Base-by-base conservation (phyloP, 768 basidiomycete species). In the Candolleomyces eurysporus region DNA sequence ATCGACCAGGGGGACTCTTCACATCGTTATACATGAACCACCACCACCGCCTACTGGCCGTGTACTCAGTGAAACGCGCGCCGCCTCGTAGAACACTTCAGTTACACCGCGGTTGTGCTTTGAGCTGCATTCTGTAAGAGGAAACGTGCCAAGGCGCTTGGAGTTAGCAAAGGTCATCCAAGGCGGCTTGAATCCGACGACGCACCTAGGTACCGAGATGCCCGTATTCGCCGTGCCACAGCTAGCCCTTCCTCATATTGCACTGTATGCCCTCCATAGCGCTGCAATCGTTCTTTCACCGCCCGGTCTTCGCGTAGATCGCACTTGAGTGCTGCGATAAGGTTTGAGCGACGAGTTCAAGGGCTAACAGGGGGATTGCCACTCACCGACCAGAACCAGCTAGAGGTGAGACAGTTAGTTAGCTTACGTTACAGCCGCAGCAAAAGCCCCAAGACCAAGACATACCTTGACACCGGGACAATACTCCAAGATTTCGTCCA, bases 21-120 rank as follows among this genome's bases (percentile, higher is more conserved):
- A 90, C 84, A 86, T 83, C 63, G 90, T 72, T 58, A 84, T 70
- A 71, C 90, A 92, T 11, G 36, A 36, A 53, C 80, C 73, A 30
- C 74, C 71, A 48, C 82, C 82, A 22, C 77, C 77, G 39, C 88
- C 86, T 71, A 86, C 90, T n/a, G 88, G 75, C 48, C 89, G 82
- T 22, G 89, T 89, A 63, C 83, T 86, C 60, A 95, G 74, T 30
- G 92, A 91, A 11, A 94, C 92, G 2, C 92, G 86, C 0, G 92
- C 93, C 5, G 92, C 91, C 71, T 98, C 96, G 65, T 91, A 84
- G 69, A 98, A 95, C 9, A 96, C 94, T 71, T 98, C 96, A 31
- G 85, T 81, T 11, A 98, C 95, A 4, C 96, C 96, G 52, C 96
- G 86, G 66, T 97, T 96, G 69, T 96, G 94, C 74, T 98, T 98